Percentiles rank a stretch among this genome's conserved stretches.
Evolutionary conservation across 2,329 filamentous ascomycete species (phyloP).

Genomic region (Didymella exigua): DNA sequence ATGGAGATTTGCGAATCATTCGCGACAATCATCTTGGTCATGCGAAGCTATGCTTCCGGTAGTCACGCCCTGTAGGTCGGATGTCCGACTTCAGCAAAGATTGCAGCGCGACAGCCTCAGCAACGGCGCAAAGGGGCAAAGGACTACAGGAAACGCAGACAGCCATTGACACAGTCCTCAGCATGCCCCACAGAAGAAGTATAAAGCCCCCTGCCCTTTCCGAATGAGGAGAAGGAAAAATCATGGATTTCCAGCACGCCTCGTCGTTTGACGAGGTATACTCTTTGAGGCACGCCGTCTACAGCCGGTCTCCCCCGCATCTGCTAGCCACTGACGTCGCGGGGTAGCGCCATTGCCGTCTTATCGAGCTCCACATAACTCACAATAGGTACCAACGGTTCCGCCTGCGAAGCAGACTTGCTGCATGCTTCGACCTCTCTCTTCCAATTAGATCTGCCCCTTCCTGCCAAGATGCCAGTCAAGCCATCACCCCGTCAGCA

Average conservation of each 20-base stretch:
- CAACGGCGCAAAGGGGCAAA: not conserved
- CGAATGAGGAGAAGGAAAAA: too few species aligned
- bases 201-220: not conserved
- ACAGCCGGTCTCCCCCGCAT: conserved; percentile 12
- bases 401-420: conserved; percentile 8
- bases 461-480: conserved; percentile 23
- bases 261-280: not conserved
- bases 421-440: conserved; percentile 11
- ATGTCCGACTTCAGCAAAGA: not conserved
- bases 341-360: conserved; percentile 14
- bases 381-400: conserved; percentile 5
- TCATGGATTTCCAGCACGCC: not conserved
- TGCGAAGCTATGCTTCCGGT: not conserved
- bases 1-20: not conserved
- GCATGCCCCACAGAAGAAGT: not conserved
- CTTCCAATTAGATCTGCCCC: conserved; percentile 16
- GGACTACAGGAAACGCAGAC: not conserved
- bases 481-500: conserved; percentile 25
- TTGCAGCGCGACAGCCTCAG: not conserved
- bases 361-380: not conserved
- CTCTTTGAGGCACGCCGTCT: conserved; percentile 2
- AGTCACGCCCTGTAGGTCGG: not conserved
- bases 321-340: conserved; percentile 15
- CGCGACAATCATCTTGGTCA: not conserved
- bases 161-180: not conserved